Evolutionary conservation across 2,329 filamentous ascomycete species (phyloP), one percentile per base, ranked within the genome.

Genomic region (Endoconidiophora polonica): DNA sequence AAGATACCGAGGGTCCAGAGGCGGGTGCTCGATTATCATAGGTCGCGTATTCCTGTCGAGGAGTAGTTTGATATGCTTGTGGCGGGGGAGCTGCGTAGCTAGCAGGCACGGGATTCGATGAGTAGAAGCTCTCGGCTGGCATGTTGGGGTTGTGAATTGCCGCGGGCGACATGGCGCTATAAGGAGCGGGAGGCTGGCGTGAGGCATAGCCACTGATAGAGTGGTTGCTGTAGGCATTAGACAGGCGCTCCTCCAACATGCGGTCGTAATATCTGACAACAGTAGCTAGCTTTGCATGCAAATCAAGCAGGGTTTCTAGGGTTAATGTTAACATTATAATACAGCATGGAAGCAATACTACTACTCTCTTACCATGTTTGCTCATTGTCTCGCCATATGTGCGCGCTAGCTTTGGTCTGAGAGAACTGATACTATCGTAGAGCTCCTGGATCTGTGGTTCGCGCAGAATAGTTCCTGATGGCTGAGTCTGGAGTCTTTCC

Each of bases 311-410:
- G 0, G 90, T 91, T 62, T 98, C 88, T 91, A 54, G 3, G 46
- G 24, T 14, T 40, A 18, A 10, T 42, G 4, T 46, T 46, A 41
- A 16, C 6, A 22, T 14, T 45, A 18, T n/a, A n/a, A 14, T 20
- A 33, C 18, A 4, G 38, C 16, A 18, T 18, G 16, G 16, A 18
- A 18, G 12, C 33, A 40, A 39, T 40, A 5, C 39, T 16, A 36
- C 49, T 41, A 23, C 38, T 6, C 14, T 66, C 77, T 62, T 68
- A 86, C 86, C 88, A 64, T 96, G 91, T 65, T 98, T 98, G 75
- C 91, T 96, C 91, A 98, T 96, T 0, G 91, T 95, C 68, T 98
- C 91, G 50, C 91, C 91, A 61, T 96, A 95, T 0, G 90, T 95
- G 52, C 91, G 77, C 3, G 91, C 91, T 50, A 98, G 71, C 64